phyloP scores from a whole-genome alignment of 805 yeast genomes.

The Cyberlindnera petersonii region DNA sequence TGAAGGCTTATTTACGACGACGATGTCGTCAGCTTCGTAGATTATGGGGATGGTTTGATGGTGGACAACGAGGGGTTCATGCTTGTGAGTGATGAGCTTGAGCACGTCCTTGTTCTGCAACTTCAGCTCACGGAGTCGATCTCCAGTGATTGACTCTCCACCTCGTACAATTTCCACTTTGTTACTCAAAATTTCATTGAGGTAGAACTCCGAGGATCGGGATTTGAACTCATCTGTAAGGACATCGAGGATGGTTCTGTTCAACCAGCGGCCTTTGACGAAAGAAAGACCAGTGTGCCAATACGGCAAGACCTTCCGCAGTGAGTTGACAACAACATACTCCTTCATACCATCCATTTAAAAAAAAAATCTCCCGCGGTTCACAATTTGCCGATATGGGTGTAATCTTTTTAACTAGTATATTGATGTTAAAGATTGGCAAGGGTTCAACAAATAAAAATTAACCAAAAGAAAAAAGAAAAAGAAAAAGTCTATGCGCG shows the following conservation, averaged over 20 bases:
- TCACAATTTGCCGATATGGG: too few species aligned
- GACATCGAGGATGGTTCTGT: conserved; percentile 20
- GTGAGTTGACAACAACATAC: conserved; percentile 13
- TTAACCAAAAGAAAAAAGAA: too few species aligned
- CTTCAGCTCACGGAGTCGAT: conserved; percentile 7
- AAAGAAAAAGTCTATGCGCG: too few species aligned
- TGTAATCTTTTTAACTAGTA: too few species aligned
- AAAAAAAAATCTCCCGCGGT: not conserved
- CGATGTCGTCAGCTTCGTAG: conserved; percentile 49
- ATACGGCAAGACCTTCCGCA: conserved; percentile 77
- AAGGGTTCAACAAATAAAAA: too few species aligned
- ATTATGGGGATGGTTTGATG: conserved; percentile 30
- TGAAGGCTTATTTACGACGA: conserved; percentile 89
- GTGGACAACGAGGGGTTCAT: conserved; percentile 57
- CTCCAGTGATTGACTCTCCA: conserved; percentile 1
- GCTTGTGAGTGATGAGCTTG: conserved; percentile 61
- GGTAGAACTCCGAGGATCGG: conserved; percentile 12
- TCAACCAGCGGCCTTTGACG: conserved; percentile 27
- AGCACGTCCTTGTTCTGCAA: conserved; percentile 27
- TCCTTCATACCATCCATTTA: conserved; percentile 6
- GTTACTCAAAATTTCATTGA: conserved; percentile 10
- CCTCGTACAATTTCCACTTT: conserved; percentile 12
- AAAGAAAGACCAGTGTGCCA: conserved; percentile 15
- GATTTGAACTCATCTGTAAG: conserved; percentile 22
- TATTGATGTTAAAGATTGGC: too few species aligned